These are phyloP conservation scores for Aegilops umbellulata DNA, from an alignment of 176 grass and related monocot species.

Conservation along the genomic window DNA sequence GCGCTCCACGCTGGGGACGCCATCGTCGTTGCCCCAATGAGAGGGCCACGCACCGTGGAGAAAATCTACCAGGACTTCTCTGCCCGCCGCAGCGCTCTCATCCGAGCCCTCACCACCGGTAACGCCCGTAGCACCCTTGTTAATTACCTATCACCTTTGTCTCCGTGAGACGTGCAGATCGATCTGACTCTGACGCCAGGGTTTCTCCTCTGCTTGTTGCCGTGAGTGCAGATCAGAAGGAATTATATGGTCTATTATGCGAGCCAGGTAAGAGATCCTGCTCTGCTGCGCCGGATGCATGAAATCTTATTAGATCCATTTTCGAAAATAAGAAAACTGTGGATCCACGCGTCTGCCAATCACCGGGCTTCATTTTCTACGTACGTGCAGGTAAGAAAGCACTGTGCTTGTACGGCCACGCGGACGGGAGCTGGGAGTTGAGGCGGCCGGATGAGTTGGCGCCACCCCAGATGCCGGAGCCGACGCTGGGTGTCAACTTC, in stretches of 20 bases:
- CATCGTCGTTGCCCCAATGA: not conserved
- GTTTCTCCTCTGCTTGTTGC: too few species aligned
- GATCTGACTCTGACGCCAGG: not conserved
- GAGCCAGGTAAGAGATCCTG: not conserved
- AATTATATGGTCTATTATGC: not conserved
- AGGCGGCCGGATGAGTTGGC: constrained; percentile 27
- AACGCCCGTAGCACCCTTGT: not conserved
- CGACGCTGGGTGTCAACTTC: constrained; percentile 32
- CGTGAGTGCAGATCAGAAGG: not conserved
- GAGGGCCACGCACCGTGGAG: constrained; percentile 15
- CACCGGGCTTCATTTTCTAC: not conserved
- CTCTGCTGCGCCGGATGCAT: not conserved
- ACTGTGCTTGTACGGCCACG: constrained; percentile 39
- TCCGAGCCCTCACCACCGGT: constrained; percentile 53
- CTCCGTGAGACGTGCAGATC: not conserved
- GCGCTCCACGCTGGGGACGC: not conserved
- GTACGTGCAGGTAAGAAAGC: constrained; percentile 11
- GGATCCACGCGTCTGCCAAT: not conserved
- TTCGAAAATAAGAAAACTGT: not conserved
- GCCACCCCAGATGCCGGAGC: constrained; percentile 37
- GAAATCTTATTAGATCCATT: not conserved
- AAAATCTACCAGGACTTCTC: constrained; percentile 45
- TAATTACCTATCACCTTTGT: not conserved
- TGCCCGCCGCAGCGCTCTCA: constrained; percentile 42
- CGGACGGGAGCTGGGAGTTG: constrained; percentile 37